Evolutionary conservation across 192 early-diverging fungal genomes (phyloP).

Genomic region (Geranomyces michiganensis): DNA sequence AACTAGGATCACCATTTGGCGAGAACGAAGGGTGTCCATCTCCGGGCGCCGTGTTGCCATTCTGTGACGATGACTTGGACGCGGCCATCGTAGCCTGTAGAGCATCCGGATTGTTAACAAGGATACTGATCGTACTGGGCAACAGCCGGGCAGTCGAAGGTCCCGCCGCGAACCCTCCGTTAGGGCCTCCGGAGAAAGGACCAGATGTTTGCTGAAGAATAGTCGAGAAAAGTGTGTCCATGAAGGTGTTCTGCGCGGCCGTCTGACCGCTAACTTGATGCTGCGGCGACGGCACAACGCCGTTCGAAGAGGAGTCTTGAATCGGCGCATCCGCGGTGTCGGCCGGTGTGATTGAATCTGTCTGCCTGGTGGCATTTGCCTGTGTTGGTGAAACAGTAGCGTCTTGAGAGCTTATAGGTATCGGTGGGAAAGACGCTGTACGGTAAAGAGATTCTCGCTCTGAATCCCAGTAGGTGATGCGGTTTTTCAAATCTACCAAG

Average conservation of each 20-base stretch:
- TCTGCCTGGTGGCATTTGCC: neutral
- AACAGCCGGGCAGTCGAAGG: neutral
- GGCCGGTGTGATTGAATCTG: neutral
- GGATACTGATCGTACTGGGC: neutral
- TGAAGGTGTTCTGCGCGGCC: conserved; percentile 4
- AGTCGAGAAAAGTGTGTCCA: conserved; percentile 20
- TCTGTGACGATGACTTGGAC: neutral
- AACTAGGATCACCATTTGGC: too few relatives aligned
- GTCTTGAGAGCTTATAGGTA: neutral
- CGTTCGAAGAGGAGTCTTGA: neutral
- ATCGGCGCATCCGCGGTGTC: neutral
- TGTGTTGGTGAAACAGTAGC: neutral
- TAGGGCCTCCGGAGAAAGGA: neutral
- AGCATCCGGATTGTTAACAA: conserved; percentile 5
- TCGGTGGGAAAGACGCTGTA: conserved; percentile 10
- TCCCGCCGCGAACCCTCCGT: conserved; percentile 1
- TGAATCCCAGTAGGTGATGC: conserved; percentile 12
- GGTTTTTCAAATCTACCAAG: conserved; percentile 11
- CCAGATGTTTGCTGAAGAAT: conserved; percentile 16
- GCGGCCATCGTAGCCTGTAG: conserved; percentile 12
- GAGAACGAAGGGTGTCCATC: too few relatives aligned
- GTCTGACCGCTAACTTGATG: neutral
- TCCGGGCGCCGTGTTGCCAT: too few relatives aligned
- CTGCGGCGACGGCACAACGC: neutral
- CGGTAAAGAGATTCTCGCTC: conserved; percentile 17